Evolutionary conservation across 2,329 filamentous ascomycete species (phyloP).

Genomic region (Didymella segeticola): DNA sequence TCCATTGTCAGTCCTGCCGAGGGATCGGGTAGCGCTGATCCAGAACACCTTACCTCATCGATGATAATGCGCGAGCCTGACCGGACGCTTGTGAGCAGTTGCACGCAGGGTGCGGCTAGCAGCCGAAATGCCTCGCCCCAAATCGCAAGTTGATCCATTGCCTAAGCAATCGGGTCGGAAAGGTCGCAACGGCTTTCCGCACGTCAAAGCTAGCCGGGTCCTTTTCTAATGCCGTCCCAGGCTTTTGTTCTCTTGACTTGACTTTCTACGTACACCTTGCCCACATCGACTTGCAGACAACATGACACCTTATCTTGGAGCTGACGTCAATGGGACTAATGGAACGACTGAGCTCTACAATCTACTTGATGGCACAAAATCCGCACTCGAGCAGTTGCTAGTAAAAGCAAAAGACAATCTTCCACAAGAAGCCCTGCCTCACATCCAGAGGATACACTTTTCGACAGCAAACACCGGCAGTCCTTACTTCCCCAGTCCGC

Average conservation of each 20-base stretch:
- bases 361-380: conserved; percentile 43
- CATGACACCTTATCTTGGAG: conserved; percentile 41
- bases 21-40: conserved; percentile 11
- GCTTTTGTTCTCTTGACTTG: not conserved
- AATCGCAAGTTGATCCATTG: conserved; percentile 21
- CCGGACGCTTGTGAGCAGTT: conserved; percentile 12
- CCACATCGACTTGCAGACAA: conserved; percentile 4
- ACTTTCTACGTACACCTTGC: conserved; percentile 2
- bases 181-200: conserved; percentile 22
- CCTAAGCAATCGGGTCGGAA: conserved; percentile 20
- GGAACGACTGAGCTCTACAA: conserved; percentile 28
- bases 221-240: conserved; percentile 6
- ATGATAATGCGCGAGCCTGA: conserved; percentile 1
- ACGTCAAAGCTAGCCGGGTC: conserved; percentile 13
- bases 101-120: conserved; percentile 18
- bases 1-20: conserved; percentile 8
- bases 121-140: conserved; percentile 24
- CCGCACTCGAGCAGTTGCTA: conserved; percentile 43
- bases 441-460: conserved; percentile 42
- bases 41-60: conserved; percentile 3
- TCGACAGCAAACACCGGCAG: conserved; percentile 47
- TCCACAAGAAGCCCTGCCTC: conserved; percentile 40
- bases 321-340: conserved; percentile 17
- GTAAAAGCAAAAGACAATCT: conserved; percentile 42
- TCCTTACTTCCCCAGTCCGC: conserved; percentile 53